These are phyloP conservation scores for Phaffia rhodozyma DNA, from an alignment of 1,284 basidiomycete genomes.

Conservation along the genomic window DNA sequence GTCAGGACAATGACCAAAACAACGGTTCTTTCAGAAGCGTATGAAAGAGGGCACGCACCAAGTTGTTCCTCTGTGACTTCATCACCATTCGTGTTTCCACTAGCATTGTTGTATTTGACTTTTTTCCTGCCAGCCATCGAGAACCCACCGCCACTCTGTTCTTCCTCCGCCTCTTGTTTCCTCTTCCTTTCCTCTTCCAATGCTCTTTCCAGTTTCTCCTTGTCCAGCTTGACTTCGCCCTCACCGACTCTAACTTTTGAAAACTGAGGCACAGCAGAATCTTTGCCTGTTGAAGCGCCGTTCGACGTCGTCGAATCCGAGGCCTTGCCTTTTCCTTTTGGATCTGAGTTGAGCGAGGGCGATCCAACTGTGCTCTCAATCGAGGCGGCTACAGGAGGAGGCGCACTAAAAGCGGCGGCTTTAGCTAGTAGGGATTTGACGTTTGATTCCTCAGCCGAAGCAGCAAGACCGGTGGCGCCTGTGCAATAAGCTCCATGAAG, in stretches of 20 bases:
- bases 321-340: constrained; percentile 31
- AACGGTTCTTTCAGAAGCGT: too few species aligned
- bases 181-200: constrained; percentile 69
- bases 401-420: constrained; percentile 2
- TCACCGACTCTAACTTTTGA: constrained; percentile 54
- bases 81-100: constrained; percentile 36
- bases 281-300: too few species aligned
- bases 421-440: background rate
- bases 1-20: background rate
- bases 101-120: constrained; percentile 42
- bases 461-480: constrained; percentile 68
- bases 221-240: constrained; percentile 53
- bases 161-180: constrained; percentile 46
- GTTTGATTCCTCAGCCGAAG: constrained; percentile 2
- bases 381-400: constrained; percentile 13
- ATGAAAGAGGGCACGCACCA: constrained; percentile 43
- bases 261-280: constrained; percentile 37
- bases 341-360: constrained; percentile 21
- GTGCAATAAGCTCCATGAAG: constrained; percentile 87
- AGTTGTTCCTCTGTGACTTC: constrained; percentile 89
- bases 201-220: constrained; percentile 53
- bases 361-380: constrained; percentile 16
- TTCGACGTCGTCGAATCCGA: constrained; percentile 24
- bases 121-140: constrained; percentile 42
- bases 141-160: constrained; percentile 36